Percentiles rank a stretch among this genome's conserved stretches.
Evolutionary conservation across 2,329 filamentous ascomycete genomes (phyloP).

Genomic region (Colletotrichum tamarilloi): DNA sequence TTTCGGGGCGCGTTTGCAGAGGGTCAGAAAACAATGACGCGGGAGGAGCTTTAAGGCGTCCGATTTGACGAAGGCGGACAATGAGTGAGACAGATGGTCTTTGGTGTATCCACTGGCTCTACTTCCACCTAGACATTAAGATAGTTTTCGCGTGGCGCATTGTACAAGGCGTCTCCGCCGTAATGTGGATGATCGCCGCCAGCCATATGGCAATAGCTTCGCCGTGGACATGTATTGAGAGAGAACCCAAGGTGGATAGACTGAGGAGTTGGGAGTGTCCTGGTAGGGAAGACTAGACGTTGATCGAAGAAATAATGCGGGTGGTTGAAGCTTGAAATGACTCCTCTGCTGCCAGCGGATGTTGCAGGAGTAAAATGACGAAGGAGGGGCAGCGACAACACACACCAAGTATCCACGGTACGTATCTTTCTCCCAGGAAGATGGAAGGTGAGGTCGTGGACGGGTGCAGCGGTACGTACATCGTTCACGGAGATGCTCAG

Average conservation of each 20-base stretch:
- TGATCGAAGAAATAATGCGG: not conserved
- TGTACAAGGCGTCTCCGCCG: not conserved
- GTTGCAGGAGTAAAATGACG: not conserved
- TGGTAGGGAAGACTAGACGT: not conserved
- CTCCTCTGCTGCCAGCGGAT: not conserved
- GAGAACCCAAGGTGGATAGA: not conserved
- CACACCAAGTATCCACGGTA: not conserved
- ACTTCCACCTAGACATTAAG: not conserved
- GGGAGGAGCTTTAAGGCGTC: not conserved
- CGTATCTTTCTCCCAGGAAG: no score
- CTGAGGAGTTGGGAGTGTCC: not conserved
- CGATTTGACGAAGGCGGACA: not conserved
- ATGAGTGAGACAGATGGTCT: not conserved
- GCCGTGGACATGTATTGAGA: not conserved
- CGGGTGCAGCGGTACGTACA: not conserved
- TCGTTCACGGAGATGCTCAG: no score
- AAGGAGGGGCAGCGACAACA: constrained; percentile 6
- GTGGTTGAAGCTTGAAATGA: not conserved
- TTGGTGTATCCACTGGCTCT: not conserved
- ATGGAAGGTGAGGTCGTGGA: not conserved
- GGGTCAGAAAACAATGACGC: not conserved
- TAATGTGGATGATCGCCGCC: not conserved
- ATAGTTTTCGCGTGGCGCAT: not conserved
- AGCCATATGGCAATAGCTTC: not conserved
- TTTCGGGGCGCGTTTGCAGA: constrained; percentile 22